Base-by-base conservation (phyloP, 345 rosid genomes). In the Camelina laxa region DNA sequence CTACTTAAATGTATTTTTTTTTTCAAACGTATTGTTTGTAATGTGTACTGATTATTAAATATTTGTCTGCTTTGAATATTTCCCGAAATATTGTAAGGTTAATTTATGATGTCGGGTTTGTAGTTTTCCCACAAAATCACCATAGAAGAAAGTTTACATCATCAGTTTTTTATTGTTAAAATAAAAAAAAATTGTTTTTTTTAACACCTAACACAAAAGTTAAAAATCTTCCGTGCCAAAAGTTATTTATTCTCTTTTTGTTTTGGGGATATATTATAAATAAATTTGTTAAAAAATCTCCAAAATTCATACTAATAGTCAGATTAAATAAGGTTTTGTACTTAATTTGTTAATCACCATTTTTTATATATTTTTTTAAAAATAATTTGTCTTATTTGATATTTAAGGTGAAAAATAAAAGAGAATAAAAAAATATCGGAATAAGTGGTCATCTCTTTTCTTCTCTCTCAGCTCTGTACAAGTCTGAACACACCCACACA, bases 391-490 rank as follows among this genome's bases (percentile, higher is more conserved):
- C 4, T 24, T 24, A 3, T 10, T 19, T 62, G 4, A 20, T 17
- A 66, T 33, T 7, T 6, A 48, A 3, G 2, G 22, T 3, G 19
- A n/a, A 59, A 20, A 64, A 56, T 22, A 10, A 15, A 45, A 75
- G 9, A 59, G 8, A 7, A 33, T 31, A 65, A 20, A 65, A 20
- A 64, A 57, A 74, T 44, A 66, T 47, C 1, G 51, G 64, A 62
- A 72, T 77, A 77, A 72, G 65, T 65, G 69, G 77, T 65, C 60
- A 10, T 15, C 60, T 49, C 74, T n/a, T n/a, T n/a, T 72, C 73
- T 4, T 24, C 27, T 15, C 60, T 49, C 79, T 72, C 73, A 76
- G 80, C 67, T 77, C 67, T 76, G 70, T 53, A 59, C 35, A 42
- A 76, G 44, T 69, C 75, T 76, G 71, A 58, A 75, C 47, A 75